Base-by-base conservation (phyloP, 345 rosid genomes). In the Salix brachista region DNA sequence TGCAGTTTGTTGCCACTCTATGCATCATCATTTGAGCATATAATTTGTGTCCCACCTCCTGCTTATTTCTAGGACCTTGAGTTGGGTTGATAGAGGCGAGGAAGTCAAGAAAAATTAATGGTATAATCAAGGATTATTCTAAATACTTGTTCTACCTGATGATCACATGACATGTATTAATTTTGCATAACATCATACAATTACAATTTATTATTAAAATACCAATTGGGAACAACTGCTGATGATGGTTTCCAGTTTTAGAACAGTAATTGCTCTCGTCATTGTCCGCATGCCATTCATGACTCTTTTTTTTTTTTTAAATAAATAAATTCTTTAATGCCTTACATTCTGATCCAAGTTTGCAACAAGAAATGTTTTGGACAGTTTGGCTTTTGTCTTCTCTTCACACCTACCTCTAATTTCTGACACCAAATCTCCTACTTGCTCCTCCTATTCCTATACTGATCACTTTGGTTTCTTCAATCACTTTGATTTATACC, bases 331-430 rank as follows among this genome's bases (percentile, higher is more conserved):
- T 71, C 74, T 77, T 75, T 37, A 54, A 37, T 52, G 54, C 34
- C 37, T 16, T 44, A 67, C 0, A 30, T 42, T 52, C 36, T 23
- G 84, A 78, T 69, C 64, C 72, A 69, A 69, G 67, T 71, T 65
- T 69, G 77, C 74, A 67, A 70, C 81, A 79, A 75, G 17, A 82
- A 77, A 67, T 77, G 41, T 72, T 79, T 54, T 80, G 67, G 46
- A 50, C 8, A 42, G 73, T 80, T 78, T 80, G 85, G 84, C 80
- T 75, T 34, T 13, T 66, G 81, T 82, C 84, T 74, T 80, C 76
- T 41, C 37, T 75, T 78, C 78, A 41, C 13, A 44, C 56, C 74
- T 76, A 46, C 67, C 71, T 65, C 44, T 65, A 52, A 6, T 64
- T 26, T 72, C 54, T 61, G 36, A 75, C 68, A 39, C n/a, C 62